Evolutionary conservation across 2,329 filamentous ascomycete genomes (phyloP).

Genomic region (Ascochyta koolunga): DNA sequence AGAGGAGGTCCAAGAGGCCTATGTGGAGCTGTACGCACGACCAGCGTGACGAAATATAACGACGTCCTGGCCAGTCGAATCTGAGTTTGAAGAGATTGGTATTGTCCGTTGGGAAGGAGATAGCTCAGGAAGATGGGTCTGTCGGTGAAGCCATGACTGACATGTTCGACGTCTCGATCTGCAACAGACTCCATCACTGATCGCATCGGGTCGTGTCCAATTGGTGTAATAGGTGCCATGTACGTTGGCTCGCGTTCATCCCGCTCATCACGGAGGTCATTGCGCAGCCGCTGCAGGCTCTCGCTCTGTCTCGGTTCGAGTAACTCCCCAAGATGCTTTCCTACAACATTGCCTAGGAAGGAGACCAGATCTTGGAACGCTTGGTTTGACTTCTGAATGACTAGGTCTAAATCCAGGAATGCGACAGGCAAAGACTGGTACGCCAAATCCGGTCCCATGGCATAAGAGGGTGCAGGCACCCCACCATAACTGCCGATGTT

Average conservation of each 20-base stretch:
- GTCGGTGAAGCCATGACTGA: constrained; percentile 53
- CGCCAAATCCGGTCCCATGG: constrained; percentile 30
- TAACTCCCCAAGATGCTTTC: constrained; percentile 52
- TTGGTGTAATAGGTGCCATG: constrained; percentile 56
- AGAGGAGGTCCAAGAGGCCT: constrained; percentile 36
- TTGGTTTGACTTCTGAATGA: constrained; percentile 54
- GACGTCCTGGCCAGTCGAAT: constrained; percentile 51
- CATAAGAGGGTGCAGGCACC: constrained; percentile 26
- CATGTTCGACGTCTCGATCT: constrained; percentile 52
- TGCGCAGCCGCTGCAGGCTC: constrained; percentile 52
- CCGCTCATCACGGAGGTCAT: constrained; percentile 54
- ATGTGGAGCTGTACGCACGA: constrained; percentile 39
- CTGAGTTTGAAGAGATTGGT: constrained; percentile 44
- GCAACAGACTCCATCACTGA: constrained; percentile 48
- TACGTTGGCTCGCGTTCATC: constrained; percentile 57
- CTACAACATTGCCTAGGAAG: constrained; percentile 46
- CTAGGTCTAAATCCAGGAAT: constrained; percentile 56
- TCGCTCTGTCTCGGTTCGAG: constrained; percentile 51
- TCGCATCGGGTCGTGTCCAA: constrained; percentile 52
- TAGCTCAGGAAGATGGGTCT: constrained; percentile 51
- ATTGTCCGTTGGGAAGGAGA: constrained; percentile 39
- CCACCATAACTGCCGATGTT: constrained; percentile 28
- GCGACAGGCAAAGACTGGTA: constrained; percentile 45
- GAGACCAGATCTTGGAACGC: constrained; percentile 53
- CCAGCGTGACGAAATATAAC: constrained; percentile 54